Conservation (phyloP, 208 protist species). For the Trypanosoma boissoni region DNA sequence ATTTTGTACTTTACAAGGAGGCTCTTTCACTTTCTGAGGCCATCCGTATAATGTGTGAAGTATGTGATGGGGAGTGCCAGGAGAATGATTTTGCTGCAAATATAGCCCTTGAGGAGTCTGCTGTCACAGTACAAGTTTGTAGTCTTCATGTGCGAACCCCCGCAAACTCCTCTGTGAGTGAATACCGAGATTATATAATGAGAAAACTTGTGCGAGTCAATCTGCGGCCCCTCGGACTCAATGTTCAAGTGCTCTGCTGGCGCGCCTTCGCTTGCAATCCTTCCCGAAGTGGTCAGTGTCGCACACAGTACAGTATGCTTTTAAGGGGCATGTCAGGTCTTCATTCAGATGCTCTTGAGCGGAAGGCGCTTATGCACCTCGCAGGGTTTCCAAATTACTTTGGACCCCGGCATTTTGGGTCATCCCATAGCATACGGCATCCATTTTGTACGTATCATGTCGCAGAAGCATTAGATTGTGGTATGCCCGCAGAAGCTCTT, state of each 20-base stretch:
- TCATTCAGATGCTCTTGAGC: constrained; percentile 31
- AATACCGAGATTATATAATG: not conserved
- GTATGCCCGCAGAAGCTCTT: constrained; percentile 47
- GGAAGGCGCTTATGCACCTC: constrained; percentile 23
- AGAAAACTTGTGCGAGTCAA: constrained; percentile 21
- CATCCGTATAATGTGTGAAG: constrained; percentile 29
- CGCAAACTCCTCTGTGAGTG: not conserved
- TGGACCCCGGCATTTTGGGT: constrained; percentile 60
- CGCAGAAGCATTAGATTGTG: constrained; percentile 37
- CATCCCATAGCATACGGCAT: constrained; percentile 15
- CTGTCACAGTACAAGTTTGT: constrained; percentile 56
- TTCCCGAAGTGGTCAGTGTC: constrained; percentile 6
- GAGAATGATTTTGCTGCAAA: constrained; percentile 29
- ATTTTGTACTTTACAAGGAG: constrained; percentile 68
- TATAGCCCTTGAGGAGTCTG: constrained; percentile 30
- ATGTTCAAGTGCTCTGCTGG: constrained; percentile 45
- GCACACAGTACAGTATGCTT: constrained; percentile 70
- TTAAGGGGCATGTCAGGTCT: constrained; percentile 44
- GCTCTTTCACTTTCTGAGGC: constrained; percentile 34
- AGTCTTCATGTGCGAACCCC: constrained; percentile 33
- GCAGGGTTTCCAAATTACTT: constrained; percentile 71
- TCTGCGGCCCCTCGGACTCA: constrained; percentile 15
- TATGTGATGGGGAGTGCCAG: constrained; percentile 25
- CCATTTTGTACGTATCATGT: constrained; percentile 72
- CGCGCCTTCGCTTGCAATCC: constrained; percentile 22